Evolutionary conservation across 2,329 filamentous ascomycete species (phyloP), one percentile per base, ranked within the genome.

Genomic region (Calycina marina): DNA sequence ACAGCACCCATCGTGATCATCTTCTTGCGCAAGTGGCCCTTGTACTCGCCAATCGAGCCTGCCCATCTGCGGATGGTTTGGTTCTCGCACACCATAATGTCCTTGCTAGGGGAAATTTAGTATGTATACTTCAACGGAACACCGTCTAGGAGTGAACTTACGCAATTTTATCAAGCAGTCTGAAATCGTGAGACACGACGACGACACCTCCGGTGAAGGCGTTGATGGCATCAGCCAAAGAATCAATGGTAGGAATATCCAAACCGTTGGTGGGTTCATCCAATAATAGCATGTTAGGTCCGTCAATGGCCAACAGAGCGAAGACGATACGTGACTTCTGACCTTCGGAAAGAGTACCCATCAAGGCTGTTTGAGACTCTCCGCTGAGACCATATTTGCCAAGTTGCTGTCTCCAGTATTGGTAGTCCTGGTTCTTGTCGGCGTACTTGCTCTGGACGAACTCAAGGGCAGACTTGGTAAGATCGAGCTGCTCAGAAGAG

Each of bases 231-330:
- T 98, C 88, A 3, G 90, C 92, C 62, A 98, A 62, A 61, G 79
- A 86, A 66, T 98, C 90, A 53, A 98, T 98, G 33, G 90, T 96
- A 17, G 90, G 86, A 45, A 98, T 98, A 69, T 98, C 90, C 42
- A 98, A 68, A 72, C 90, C 90, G 76, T 98, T 98, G 56, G 90
- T 98, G 58, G 90, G 92, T 66, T 98, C 90, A 65, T 98, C 90
- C 35, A 98, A 74, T 47, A 98, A 62, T 49, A 98, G 63, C 90
- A 98, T 98, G 70, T 98, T 98, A 48, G 90, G 90, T 16, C 76
- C 65, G 50, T 98, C 90, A 45, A 98, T 94, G 44, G 90, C 90
- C 44, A 98, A 66, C 48, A 98, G 68, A 25, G 90, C 90, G 56
- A 98, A 98, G 25, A 98, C 90, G 53, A 98, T 94, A 71, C 92